Conservation (phyloP, 2,329 filamentous ascomycete genomes). For the Aureobasidium pullulans region DNA sequence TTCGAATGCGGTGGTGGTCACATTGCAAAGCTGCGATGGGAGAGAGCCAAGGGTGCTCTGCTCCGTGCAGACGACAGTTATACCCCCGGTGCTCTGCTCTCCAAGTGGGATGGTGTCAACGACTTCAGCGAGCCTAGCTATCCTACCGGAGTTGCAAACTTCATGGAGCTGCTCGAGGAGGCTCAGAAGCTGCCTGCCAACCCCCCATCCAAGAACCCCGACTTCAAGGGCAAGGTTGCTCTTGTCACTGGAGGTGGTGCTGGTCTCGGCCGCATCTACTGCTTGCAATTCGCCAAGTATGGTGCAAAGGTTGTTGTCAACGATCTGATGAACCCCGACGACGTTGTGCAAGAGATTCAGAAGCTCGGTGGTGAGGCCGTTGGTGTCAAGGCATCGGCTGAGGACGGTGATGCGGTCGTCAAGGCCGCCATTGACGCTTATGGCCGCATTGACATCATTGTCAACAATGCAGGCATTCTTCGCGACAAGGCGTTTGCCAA, state of each 20-base stretch:
- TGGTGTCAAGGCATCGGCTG: conserved; percentile 86
- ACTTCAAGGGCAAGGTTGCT: conserved; percentile 79
- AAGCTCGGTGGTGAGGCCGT: conserved; percentile 82
- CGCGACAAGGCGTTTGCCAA: conserved; percentile 96
- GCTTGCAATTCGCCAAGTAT: conserved; percentile 75
- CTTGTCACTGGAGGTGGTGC: conserved; percentile 83
- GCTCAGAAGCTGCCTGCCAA: conserved; percentile 70
- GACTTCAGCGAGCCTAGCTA: conserved; percentile 82
- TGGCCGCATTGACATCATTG: conserved; percentile 85
- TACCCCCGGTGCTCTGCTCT: conserved; percentile 78
- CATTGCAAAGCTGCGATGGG: conserved; percentile 89
- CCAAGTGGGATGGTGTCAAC: conserved; percentile 80
- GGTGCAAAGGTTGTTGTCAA: conserved; percentile 88
- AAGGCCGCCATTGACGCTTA: conserved; percentile 90
- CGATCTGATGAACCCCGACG: conserved; percentile 86
- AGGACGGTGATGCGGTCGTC: conserved; percentile 85
- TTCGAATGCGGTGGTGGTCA: conserved; percentile 93
- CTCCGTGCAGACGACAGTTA: conserved; percentile 83
- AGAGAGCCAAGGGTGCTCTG: conserved; percentile 80
- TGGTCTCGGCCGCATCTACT: conserved; percentile 85
- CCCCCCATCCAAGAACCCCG: conserved; percentile 63
- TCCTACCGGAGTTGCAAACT: conserved; percentile 79
- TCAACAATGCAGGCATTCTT: conserved; percentile 98
- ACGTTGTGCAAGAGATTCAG: conserved; percentile 86
- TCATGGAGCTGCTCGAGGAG: conserved; percentile 75